Conservation (phyloP, 2,329 filamentous ascomycete species). For the Fusarium setosum region DNA sequence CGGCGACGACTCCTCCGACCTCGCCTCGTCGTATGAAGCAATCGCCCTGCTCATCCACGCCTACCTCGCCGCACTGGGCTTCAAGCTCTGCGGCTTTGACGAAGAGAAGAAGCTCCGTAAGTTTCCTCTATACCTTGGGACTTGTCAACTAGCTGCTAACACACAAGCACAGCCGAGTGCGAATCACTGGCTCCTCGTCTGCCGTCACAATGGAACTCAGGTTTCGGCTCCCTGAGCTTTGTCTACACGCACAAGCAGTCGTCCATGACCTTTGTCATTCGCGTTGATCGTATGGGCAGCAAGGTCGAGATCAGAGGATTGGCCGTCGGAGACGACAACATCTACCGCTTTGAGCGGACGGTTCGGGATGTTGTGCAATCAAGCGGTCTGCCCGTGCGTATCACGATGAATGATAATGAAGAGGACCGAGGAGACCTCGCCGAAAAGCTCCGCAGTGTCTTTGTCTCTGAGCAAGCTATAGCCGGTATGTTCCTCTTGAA, state of each 20-base stretch:
- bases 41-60: constrained; percentile 87
- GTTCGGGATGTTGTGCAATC: constrained; percentile 78
- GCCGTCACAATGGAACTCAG: constrained; percentile 83
- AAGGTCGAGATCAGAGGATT: constrained; percentile 88
- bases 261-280: constrained; percentile 84
- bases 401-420: constrained; percentile 56
- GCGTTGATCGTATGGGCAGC: constrained; percentile 82
- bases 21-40: constrained; percentile 82
- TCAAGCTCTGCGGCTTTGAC: constrained; percentile 83
- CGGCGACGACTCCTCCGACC: constrained; percentile 67
- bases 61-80: constrained; percentile 83
- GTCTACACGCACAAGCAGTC: constrained; percentile 89
- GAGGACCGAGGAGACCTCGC: constrained; percentile 64
- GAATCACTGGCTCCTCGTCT: constrained; percentile 70
- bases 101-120: constrained; percentile 82
- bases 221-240: constrained; percentile 79
- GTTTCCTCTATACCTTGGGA: constrained; percentile 19
- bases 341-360: constrained; percentile 79
- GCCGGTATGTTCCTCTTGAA: constrained; percentile 47
- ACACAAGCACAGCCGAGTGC: constrained; percentile 54
- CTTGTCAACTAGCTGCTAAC: constrained; percentile 1
- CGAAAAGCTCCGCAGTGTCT: constrained; percentile 68
- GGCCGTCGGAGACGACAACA: constrained; percentile 83
- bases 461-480: constrained; percentile 79
- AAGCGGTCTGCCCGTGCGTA: constrained; percentile 65